Conservation (phyloP, 371 early-diverging fungal species). For the Mucor irregularis region DNA sequence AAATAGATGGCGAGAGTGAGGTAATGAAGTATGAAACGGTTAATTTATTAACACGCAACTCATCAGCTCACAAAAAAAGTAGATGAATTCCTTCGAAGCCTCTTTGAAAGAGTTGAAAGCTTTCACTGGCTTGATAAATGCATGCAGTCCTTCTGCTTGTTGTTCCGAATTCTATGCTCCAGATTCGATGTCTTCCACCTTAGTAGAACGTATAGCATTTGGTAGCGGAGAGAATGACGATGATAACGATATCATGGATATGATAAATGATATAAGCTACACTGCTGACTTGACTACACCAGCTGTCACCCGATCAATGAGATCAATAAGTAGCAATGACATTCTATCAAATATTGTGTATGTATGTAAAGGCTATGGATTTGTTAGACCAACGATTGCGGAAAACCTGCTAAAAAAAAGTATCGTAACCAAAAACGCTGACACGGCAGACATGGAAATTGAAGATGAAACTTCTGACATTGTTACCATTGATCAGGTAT, state of each 20-base stretch:
- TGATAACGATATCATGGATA: constrained; percentile 44
- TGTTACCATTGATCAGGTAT: constrained; percentile 17
- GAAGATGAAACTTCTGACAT: constrained; percentile 4
- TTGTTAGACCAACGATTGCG: constrained; percentile 30
- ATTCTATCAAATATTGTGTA: constrained; percentile 40
- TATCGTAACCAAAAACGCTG: background rate
- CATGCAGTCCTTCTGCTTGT: constrained; percentile 38
- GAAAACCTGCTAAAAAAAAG: constrained; percentile 24
- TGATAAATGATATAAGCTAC: constrained; percentile 38
- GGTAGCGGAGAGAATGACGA: constrained; percentile 26
- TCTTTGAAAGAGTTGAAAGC: constrained; percentile 41
- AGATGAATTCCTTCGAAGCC: constrained; percentile 43
- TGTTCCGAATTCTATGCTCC: constrained; percentile 31
- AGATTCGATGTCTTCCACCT: constrained; percentile 24
- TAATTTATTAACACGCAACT: background rate
- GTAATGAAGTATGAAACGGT: constrained; percentile 6
- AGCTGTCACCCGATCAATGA: constrained; percentile 31
- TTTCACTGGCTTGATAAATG: constrained; percentile 49
- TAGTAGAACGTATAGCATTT: constrained; percentile 27
- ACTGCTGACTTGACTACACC: constrained; percentile 30
- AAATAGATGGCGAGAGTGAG: constrained; percentile 11
- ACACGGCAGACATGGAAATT: constrained; percentile 23
- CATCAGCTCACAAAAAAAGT: no score
- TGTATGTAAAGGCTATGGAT: constrained; percentile 34
- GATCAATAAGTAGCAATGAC: constrained; percentile 29